A percentile compares a stretch with the other conserved stretches of the same genome.
These are phyloP conservation scores for Pseudocercospora macadamiae DNA, from an alignment of 2,329 filamentous ascomycete species.

Conservation along the genomic window DNA sequence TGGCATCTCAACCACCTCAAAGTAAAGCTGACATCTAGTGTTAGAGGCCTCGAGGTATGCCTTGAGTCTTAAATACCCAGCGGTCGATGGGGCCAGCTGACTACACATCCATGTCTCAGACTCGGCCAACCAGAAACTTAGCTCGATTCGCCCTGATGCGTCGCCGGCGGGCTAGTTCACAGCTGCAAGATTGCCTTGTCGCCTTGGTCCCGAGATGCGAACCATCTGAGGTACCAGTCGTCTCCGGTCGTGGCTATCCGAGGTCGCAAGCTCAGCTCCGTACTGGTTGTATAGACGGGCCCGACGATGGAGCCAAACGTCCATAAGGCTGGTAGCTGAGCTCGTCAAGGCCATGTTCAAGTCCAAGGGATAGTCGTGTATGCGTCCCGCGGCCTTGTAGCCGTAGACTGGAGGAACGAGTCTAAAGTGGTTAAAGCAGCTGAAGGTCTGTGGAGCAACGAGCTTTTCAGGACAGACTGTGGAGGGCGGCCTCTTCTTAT, in stretches of 20 bases:
- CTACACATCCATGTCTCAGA: neutral
- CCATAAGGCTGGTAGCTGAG: no score
- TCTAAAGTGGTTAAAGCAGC: no score
- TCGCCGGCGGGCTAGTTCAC: neutral
- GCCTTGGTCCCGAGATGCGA: neutral
- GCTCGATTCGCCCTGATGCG: neutral
- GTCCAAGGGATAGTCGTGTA: no score
- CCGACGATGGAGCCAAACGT: neutral
- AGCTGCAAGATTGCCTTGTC: conserved; percentile 1
- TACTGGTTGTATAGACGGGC: neutral
- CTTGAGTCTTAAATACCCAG: neutral
- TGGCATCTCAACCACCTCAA: neutral
- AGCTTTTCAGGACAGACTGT: neutral
- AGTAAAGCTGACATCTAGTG: neutral
- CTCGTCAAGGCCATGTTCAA: no score
- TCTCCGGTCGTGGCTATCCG: neutral
- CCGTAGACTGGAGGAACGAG: no score
- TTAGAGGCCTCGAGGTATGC: neutral
- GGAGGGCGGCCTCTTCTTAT: neutral
- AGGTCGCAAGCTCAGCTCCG: neutral
- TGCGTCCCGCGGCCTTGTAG: no score
- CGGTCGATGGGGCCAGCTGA: neutral
- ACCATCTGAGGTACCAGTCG: neutral
- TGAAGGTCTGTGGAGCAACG: no score
- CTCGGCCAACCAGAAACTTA: neutral